These are phyloP conservation scores for Yamadazyma nakazawae DNA, from an alignment of 805 yeast species.

Conservation along the genomic window DNA sequence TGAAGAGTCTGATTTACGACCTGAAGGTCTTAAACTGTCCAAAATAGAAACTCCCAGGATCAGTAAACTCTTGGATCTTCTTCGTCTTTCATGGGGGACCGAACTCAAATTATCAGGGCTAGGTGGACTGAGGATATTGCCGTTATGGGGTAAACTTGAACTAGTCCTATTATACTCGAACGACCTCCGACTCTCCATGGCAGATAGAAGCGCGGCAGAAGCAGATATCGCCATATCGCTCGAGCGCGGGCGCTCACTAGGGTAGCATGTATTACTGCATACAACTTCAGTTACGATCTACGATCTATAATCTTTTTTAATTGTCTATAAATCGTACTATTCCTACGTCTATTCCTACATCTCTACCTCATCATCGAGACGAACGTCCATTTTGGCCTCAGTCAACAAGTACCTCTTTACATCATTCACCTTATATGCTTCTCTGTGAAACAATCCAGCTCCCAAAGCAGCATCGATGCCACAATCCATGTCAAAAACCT, in stretches of 20 bases:
- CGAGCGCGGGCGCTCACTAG: background rate
- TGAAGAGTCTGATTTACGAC: conserved; percentile 8
- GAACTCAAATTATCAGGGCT: background rate
- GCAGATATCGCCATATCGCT: background rate
- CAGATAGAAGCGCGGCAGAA: background rate
- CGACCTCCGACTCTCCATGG: background rate
- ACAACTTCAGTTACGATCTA: background rate
- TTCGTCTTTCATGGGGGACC: background rate
- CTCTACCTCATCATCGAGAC: conserved; percentile 49
- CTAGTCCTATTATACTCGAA: background rate
- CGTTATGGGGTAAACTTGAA: background rate
- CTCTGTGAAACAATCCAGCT: conserved; percentile 98
- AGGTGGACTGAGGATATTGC: background rate
- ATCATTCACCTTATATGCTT: conserved; percentile 81
- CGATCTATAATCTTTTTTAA: no score
- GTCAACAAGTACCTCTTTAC: conserved; percentile 67
- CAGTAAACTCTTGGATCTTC: conserved; percentile 1
- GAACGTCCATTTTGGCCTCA: conserved; percentile 61
- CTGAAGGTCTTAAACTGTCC: background rate
- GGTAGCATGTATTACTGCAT: no score
- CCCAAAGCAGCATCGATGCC: conserved; percentile 95
- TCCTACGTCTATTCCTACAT: conserved; percentile 11
- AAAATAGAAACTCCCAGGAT: conserved; percentile 3
- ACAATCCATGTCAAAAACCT: conserved; percentile 74
- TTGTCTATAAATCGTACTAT: background rate